Evolutionary conservation across 495 filamentous ascomycete species (phyloP), one percentile per base, ranked within the genome.

Genomic region (Coniosporium apollinis): DNA sequence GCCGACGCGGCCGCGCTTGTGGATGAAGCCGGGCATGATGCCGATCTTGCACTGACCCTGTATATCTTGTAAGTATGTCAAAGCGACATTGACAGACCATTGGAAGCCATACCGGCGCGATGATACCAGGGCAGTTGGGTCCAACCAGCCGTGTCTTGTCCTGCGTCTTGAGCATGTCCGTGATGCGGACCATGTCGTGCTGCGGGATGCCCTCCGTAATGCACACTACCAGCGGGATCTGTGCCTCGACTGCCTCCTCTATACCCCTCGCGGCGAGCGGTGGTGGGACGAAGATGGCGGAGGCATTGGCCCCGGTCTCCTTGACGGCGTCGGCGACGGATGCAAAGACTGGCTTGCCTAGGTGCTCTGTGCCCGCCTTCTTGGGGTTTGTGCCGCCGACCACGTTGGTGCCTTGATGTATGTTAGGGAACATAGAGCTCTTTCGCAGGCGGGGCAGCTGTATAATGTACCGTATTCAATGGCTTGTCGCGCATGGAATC

Each of bases 11-110:
- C 89, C 89, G 51, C 89, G 83, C 73, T 99, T 94, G 72, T 99
- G 89, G 66, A 99, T 96, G 70, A 94, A 93, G 49, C 89, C 89
- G 28, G 89, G 89, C 89, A 99, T 99, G 65, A 99, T 99, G 53
- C 89, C 89, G 57, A 99, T 99, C 68, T 99, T 99, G 74, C 89
- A 99, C 76, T 93, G 89, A 43, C 87, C 89, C 75, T 80, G 28
- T 4, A 37, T 16, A 5, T 10, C 10, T 35, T 22, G 30, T 33
- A 28, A 19, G 26, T 31, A 35, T 34, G 31, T 21, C 9, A 17
- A 1, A 3, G 11, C 30, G 8, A 8, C 18, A 8, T 32, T 19
- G 30, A 13, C 9, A 17, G 1, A 8, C 30, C n/a, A n/a, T n/a
- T 13, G n/a, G 10, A 28, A 22, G 34, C 58, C 65, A 54, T 69